A percentile compares a stretch with the other conserved stretches of the same genome.
Conservation (phyloP, 108 stramenopile genomes). For the Heterococcus sp. region DNA sequence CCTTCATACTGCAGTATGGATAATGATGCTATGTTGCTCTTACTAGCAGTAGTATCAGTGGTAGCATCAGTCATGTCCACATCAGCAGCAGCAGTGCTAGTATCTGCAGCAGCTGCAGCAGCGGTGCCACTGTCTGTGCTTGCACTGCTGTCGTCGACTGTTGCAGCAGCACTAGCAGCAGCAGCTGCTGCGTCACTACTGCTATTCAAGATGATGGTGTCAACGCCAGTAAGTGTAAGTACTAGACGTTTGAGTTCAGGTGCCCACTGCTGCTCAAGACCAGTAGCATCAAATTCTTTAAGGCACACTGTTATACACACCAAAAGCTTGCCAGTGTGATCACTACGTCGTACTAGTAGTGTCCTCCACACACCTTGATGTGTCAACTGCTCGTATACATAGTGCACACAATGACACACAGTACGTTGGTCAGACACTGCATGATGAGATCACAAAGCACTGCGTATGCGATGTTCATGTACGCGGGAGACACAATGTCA, state of each 20-base stretch:
- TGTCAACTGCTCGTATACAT: neutral
- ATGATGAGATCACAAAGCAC: no score
- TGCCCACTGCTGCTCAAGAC: neutral
- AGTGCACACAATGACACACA: no score
- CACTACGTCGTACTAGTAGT: neutral
- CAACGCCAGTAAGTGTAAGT: neutral
- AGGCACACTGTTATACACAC: neutral
- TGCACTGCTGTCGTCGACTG: neutral
- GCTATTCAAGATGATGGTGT: neutral
- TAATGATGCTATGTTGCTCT: neutral
- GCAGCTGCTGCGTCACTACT: neutral
- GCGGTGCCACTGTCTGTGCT: neutral
- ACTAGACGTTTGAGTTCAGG: neutral
- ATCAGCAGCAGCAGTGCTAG: neutral
- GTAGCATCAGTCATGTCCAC: neutral
- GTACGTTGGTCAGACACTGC: no score
- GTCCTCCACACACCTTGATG: neutral
- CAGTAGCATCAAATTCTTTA: neutral
- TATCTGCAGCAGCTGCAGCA: neutral
- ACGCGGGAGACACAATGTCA: no score
- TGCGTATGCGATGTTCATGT: no score
- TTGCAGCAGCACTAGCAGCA: neutral
- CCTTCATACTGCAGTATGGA: neutral
- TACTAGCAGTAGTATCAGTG: neutral
- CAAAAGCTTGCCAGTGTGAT: neutral